Evolutionary conservation across 306 rosid species (phyloP), one percentile per base, ranked within the genome.

Genomic region (Senna tora): DNA sequence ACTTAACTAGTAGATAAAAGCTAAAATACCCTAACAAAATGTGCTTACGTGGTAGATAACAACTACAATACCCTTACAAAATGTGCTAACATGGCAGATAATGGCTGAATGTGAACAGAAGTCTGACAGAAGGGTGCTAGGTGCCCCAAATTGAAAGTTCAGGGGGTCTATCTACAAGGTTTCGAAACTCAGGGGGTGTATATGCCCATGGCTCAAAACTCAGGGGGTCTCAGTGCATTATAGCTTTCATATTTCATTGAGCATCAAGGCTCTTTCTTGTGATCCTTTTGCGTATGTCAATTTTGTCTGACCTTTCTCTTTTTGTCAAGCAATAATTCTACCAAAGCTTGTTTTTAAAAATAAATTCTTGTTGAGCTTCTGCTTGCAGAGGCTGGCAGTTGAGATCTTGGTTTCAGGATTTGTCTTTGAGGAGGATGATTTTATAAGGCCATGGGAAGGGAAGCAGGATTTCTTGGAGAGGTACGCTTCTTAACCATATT

Each of bases 381-480:
- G 67, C 53, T 70, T 70, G 74, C 87, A 93, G 96, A 86, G 97
- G 82, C 84, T 93, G 41, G 97, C 92, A 54, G 92, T 93, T 59
- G 97, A 82, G 83, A 87, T 93, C 79, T 71, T 91, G 77, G 75
- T 93, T 74, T 91, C 98, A 2, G 97, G 97, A 73, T 84, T 90
- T 79, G 92, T 85, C 57, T 93, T 93, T 67, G 88, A 87, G 73
- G 83, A 84, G 79, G 92, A 87, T 51, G 98, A 93, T 75, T 93
- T 93, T 83, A 16, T 86, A 65, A 81, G 83, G 84, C 96, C 98
- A 56, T 93, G 98, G 98, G 97, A 89, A 75, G 98, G 92, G 65
- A 82, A 67, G 53, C 61, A 61, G 69, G 86, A 82, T 75, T 87
- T 89, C 74, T 78, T 86, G 79, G 96, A 93, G 49, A 91, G 98